Evolutionary conservation across 2,329 filamentous ascomycete species (phyloP).

Genomic region (Cytospora schulzeri): DNA sequence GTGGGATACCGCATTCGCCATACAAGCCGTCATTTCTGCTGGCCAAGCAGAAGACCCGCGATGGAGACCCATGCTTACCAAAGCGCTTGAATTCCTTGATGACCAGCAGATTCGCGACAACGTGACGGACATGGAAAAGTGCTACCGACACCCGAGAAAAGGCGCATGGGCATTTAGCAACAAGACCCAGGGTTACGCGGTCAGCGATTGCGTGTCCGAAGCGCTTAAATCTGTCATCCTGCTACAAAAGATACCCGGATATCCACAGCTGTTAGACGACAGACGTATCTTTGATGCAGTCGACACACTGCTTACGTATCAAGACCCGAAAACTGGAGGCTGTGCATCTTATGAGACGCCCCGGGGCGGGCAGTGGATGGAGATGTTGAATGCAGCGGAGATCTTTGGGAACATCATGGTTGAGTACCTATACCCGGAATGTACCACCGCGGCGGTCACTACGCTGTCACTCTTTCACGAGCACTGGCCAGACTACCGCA

Average conservation of each 20-base stretch:
- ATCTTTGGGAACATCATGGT: conserved; percentile 98
- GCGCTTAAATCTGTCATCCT: conserved; percentile 81
- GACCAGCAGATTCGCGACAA: conserved; percentile 89
- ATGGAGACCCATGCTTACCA: conserved; percentile 81
- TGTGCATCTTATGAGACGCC: conserved; percentile 89
- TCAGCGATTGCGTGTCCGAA: conserved; percentile 93
- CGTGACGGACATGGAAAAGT: conserved; percentile 72
- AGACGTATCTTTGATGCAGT: conserved; percentile 83
- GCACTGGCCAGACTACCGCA: conserved; percentile 79
- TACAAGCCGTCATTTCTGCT: conserved; percentile 79
- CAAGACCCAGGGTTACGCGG: conserved; percentile 87
- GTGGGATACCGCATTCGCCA: conserved; percentile 92
- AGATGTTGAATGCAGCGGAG: conserved; percentile 91
- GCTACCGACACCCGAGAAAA: conserved; percentile 88
- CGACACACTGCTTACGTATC: conserved; percentile 88
- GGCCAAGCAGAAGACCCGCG: conserved; percentile 75
- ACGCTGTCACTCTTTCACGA: conserved; percentile 80
- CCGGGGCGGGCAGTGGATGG: conserved; percentile 75
- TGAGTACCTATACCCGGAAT: conserved; percentile 97
- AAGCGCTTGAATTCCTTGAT: conserved; percentile 83
- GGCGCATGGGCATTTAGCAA: conserved; percentile 97
- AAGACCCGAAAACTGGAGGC: conserved; percentile 77
- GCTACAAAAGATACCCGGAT: conserved; percentile 77
- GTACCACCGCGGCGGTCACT: conserved; percentile 92
- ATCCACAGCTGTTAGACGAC: conserved; percentile 73